Conservation (phyloP, 2,329 filamentous ascomycete species). For the Fusarium caatingaense region DNA sequence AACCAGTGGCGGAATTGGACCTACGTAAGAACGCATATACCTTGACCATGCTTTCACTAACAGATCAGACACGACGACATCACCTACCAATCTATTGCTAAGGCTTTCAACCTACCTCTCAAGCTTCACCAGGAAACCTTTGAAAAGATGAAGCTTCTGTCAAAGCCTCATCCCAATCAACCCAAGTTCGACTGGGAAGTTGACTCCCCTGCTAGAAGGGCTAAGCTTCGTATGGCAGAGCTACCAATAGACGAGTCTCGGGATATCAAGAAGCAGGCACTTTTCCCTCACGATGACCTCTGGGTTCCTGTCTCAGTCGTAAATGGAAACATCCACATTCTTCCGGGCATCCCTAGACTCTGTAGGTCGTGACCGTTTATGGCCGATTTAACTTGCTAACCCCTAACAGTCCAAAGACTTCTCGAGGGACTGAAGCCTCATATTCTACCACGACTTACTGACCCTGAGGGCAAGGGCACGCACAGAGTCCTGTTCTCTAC, state of each 20-base stretch:
- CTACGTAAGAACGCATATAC: slow-evolving; percentile 70
- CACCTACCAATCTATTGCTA: slow-evolving; percentile 93
- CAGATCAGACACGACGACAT: slow-evolving; percentile 88
- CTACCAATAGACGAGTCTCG: slow-evolving; percentile 79
- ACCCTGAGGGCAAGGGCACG: slow-evolving; percentile 85
- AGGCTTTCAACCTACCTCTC: slow-evolving; percentile 83
- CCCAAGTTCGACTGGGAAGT: slow-evolving; percentile 86
- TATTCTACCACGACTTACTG: slow-evolving; percentile 75
- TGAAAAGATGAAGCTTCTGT: slow-evolving; percentile 84
- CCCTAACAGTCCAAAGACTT: slow-evolving; percentile 72
- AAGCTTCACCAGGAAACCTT: slow-evolving; percentile 82
- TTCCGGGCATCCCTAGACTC: slow-evolving; percentile 88
- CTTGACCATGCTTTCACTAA: slow-evolving; percentile 29
- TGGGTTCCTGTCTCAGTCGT: slow-evolving; percentile 93
- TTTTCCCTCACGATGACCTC: slow-evolving; percentile 83
- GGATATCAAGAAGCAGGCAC: slow-evolving; percentile 74
- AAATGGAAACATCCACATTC: slow-evolving; percentile 92
- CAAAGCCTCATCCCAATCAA: slow-evolving; percentile 77
- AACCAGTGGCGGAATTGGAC: slow-evolving; percentile 87
- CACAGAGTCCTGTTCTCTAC: slow-evolving; percentile 86
- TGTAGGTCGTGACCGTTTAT: slow-evolving; percentile 60
- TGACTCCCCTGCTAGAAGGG: slow-evolving; percentile 80
- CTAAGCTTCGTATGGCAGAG: slow-evolving; percentile 91
- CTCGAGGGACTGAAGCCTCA: slow-evolving; percentile 80
- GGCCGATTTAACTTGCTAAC: slow-evolving; percentile 13